These are phyloP conservation scores for Carex myosuroides DNA, from an alignment of 176 grass and related monocot genomes.

Conservation along the genomic window DNA sequence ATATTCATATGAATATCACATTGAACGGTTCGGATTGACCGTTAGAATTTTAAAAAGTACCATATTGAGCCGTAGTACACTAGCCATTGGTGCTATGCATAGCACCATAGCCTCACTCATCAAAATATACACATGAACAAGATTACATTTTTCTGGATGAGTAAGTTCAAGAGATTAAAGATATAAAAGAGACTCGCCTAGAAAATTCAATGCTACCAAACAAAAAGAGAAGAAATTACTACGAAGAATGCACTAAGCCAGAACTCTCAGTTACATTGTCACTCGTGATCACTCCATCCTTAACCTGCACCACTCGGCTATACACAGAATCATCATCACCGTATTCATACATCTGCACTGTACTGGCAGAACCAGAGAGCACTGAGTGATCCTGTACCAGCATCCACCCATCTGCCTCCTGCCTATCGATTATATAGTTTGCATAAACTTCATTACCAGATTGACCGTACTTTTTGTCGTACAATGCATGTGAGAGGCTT, in stretches of 20 bases:
- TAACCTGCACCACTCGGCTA: slow-evolving; percentile 33
- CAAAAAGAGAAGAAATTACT: background rate
- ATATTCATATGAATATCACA: no score
- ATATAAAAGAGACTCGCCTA: background rate
- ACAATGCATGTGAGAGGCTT: slow-evolving; percentile 48
- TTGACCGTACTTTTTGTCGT: slow-evolving; percentile 22
- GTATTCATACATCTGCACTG: slow-evolving; percentile 48
- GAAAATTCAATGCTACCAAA: slow-evolving; percentile 6
- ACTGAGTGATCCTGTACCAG: slow-evolving; percentile 58
- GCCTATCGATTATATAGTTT: slow-evolving; percentile 36
- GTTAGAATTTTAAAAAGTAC: no score
- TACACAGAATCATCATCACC: slow-evolving; percentile 26
- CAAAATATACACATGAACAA: background rate
- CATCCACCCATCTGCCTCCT: slow-evolving; percentile 72
- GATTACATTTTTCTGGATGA: background rate
- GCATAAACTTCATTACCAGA: background rate
- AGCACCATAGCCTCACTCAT: no score
- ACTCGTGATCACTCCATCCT: slow-evolving; percentile 49
- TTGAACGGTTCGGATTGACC: no score
- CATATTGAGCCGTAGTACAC: no score
- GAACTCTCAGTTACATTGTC: slow-evolving; percentile 57
- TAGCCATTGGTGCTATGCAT: no score
- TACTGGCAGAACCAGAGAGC: slow-evolving; percentile 47
- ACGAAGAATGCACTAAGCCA: background rate
- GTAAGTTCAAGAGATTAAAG: background rate